These are phyloP conservation scores for Boechera stricta DNA, from an alignment of 345 rosid genomes.

Conservation along the genomic window DNA sequence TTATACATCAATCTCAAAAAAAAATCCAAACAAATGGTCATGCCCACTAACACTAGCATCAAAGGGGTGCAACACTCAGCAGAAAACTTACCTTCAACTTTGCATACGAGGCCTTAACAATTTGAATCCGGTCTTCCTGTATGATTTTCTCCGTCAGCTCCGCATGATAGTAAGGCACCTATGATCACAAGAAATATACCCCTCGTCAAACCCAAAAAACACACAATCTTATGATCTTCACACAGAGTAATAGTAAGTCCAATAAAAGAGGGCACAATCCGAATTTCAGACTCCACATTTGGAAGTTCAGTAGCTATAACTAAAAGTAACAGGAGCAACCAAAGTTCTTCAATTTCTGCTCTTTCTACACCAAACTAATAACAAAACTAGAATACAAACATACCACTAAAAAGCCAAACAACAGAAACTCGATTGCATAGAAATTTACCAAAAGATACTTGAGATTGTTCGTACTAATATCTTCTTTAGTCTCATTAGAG, in stretches of 20 bases:
- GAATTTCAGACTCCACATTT: background rate
- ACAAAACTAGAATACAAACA: conserved; percentile 6
- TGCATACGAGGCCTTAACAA: conserved; percentile 60
- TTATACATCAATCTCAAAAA: background rate
- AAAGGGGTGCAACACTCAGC: conserved; percentile 13
- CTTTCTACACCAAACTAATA: conserved; percentile 19
- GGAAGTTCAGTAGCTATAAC: conserved; percentile 6
- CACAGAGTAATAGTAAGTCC: background rate
- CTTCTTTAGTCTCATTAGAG: conserved; percentile 85
- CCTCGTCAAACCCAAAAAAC: background rate
- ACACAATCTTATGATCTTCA: conserved; percentile 17
- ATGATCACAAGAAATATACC: conserved; percentile 3
- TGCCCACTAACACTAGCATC: conserved; percentile 11
- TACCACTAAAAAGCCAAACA: background rate
- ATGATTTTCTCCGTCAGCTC: conserved; percentile 75
- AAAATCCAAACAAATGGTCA: background rate
- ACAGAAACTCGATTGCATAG: background rate
- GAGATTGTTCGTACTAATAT: conserved; percentile 80
- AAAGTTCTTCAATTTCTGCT: background rate
- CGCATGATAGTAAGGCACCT: conserved; percentile 86
- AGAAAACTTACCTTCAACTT: conserved; percentile 69
- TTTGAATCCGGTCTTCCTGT: conserved; percentile 66
- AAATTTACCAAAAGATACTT: conserved; percentile 78
- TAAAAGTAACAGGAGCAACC: background rate
- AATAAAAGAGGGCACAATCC: background rate